phyloP scores from a whole-genome alignment of 2,329 filamentous ascomycete species.

The Alternaria consortialis region DNA sequence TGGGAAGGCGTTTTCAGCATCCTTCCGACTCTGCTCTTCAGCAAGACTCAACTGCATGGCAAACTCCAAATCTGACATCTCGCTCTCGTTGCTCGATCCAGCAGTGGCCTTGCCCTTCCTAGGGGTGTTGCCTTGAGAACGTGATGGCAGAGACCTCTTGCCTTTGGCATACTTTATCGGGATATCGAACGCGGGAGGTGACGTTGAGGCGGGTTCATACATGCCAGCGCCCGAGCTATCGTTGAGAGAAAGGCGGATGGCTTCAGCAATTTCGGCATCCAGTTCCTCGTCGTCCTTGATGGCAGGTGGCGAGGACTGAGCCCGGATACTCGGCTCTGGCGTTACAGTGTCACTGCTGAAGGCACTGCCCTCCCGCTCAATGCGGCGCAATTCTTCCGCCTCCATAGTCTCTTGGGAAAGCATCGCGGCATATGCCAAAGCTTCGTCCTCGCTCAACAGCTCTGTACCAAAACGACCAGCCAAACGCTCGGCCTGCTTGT shows the following conservation, averaged over 20 bases:
- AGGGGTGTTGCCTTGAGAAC: conserved; percentile 34
- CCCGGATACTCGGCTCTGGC: conserved; percentile 42
- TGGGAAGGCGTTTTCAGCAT: conserved; percentile 39
- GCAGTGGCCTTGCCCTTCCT: conserved; percentile 41
- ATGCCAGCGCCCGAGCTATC: conserved; percentile 27
- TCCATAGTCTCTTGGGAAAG: conserved; percentile 67
- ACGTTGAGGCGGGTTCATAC: conserved; percentile 17
- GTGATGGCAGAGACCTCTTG: conserved; percentile 39
- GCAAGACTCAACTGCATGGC: conserved; percentile 69
- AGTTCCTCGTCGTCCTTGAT: conserved; percentile 57
- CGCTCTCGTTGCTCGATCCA: conserved; percentile 51
- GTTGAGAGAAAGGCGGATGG: conserved; percentile 64
- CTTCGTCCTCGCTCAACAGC: conserved; percentile 70
- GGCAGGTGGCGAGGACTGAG: conserved; percentile 40
- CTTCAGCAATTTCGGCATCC: conserved; percentile 69
- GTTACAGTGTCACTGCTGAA: conserved; percentile 51
- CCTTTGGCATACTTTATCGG: conserved; percentile 57
- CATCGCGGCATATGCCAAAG: conserved; percentile 69
- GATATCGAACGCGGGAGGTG: conserved; percentile 51
- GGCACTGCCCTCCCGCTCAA: conserved; percentile 53
- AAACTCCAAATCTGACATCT: conserved; percentile 68
- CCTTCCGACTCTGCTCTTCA: conserved; percentile 63
- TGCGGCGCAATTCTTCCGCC: conserved; percentile 58
- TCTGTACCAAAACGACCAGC: conserved; percentile 86
- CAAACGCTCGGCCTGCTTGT: conserved; percentile 74